A percentile compares a stretch with the other conserved stretches of the same genome.
Conservation (phyloP, 345 rosid genomes). For the Clarkia xantiana region DNA sequence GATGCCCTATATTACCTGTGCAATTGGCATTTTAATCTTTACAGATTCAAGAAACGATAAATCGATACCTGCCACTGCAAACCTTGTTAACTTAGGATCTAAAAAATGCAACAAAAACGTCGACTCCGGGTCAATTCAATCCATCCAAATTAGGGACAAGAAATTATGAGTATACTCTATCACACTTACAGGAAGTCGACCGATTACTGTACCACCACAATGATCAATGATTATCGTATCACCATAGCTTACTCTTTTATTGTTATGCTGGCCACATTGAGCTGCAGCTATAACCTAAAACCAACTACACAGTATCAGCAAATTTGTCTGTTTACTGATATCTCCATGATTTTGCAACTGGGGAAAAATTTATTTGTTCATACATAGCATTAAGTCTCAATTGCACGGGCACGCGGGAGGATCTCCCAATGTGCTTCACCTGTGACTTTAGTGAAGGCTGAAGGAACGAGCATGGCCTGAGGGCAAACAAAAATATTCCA, state of each 20-base stretch:
- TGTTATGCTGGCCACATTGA: constrained; percentile 79
- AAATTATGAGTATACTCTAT: not conserved
- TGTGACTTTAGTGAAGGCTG: constrained; percentile 80
- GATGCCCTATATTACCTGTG: constrained; percentile 29
- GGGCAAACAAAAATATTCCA: constrained; percentile 1
- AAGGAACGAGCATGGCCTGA: constrained; percentile 71
- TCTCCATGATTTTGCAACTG: not conserved
- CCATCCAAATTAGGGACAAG: not conserved
- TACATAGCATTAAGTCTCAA: constrained; percentile 95
- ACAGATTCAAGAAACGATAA: constrained; percentile 67
- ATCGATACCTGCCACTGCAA: constrained; percentile 70
- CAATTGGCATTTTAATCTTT: constrained; percentile 69
- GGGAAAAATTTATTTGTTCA: constrained; percentile 5
- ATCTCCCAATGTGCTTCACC: constrained; percentile 96
- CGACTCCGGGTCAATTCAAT: not conserved
- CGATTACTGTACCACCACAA: constrained; percentile 78
- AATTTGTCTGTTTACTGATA: no score
- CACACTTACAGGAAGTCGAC: constrained; percentile 50
- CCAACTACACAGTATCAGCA: not conserved
- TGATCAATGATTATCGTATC: constrained; percentile 83
- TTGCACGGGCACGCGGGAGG: constrained; percentile 83
- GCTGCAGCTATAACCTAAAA: constrained; percentile 76
- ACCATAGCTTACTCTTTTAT: constrained; percentile 72
- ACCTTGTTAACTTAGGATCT: constrained; percentile 68
- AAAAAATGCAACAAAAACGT: constrained; percentile 9